phyloP scores from a whole-genome alignment of 2,329 filamentous ascomycete species.

The Verticillium dahliae region DNA sequence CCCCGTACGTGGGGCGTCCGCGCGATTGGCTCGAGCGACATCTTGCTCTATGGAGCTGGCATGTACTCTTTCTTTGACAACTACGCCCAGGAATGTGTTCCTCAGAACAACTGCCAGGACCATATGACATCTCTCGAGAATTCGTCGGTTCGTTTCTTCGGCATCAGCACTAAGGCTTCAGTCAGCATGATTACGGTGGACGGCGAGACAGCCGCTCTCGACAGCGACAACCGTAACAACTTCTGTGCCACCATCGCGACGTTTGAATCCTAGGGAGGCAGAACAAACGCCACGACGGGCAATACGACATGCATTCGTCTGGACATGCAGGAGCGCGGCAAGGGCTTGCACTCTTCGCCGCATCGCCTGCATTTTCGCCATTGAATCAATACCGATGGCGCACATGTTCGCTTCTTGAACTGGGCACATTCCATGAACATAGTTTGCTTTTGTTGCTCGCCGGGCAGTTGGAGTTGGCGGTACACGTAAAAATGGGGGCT shows the following conservation, averaged over 20 bases:
- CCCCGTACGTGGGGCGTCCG: slow-evolving; percentile 74
- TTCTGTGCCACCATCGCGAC: slow-evolving; percentile 57
- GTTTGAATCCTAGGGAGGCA: slow-evolving; percentile 27
- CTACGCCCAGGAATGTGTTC: slow-evolving; percentile 66
- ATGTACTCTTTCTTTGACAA: slow-evolving; percentile 82
- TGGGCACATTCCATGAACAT: background rate
- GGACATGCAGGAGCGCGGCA: background rate
- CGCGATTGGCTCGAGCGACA: slow-evolving; percentile 57
- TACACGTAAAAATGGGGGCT: background rate
- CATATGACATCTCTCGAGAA: slow-evolving; percentile 71
- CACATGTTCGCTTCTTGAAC: background rate
- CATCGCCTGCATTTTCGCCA: background rate
- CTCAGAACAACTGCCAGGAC: slow-evolving; percentile 63
- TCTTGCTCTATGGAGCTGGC: slow-evolving; percentile 67
- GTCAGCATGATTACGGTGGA: slow-evolving; percentile 66
- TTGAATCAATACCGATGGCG: background rate
- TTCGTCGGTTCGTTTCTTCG: slow-evolving; percentile 56
- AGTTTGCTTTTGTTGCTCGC: background rate
- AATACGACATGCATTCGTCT: background rate
- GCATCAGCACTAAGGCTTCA: slow-evolving; percentile 67
- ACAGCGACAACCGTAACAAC: slow-evolving; percentile 57
- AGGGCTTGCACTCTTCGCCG: background rate
- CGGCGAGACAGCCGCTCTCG: slow-evolving; percentile 44
- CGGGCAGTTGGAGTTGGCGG: background rate
- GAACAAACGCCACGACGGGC: background rate